These are phyloP conservation scores for Diutina catenulata DNA, from an alignment of 1,139 yeast species.

Conservation along the genomic window DNA sequence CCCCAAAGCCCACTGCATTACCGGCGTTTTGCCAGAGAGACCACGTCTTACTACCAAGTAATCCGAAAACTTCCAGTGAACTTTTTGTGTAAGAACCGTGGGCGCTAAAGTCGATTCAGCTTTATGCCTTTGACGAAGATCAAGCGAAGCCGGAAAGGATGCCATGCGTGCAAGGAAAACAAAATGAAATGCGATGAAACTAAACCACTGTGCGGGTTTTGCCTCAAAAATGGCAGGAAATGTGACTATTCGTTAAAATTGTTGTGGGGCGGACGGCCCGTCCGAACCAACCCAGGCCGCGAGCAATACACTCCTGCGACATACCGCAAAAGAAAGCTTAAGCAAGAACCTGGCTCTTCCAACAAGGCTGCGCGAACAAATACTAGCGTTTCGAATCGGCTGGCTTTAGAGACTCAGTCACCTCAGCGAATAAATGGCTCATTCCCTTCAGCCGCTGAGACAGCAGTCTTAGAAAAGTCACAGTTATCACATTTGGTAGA, in stretches of 20 bases:
- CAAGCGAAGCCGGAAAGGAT: conserved; percentile 33
- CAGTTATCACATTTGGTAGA: too few relatives aligned
- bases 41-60: too few relatives aligned
- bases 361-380: background rate
- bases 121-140: conserved; percentile 7
- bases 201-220: conserved; percentile 54
- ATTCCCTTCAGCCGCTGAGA: too few relatives aligned
- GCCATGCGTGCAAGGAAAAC: conserved; percentile 56
- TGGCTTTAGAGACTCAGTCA: too few relatives aligned
- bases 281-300: conserved; percentile 15
- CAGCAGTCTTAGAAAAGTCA: too few relatives aligned
- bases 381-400: too few relatives aligned
- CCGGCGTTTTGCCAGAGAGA: too few relatives aligned
- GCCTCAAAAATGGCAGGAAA: conserved; percentile 30
- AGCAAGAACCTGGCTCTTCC: background rate
- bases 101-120: too few relatives aligned
- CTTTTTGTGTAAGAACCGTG: too few relatives aligned
- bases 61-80: too few relatives aligned
- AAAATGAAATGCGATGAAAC: conserved; percentile 68
- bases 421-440: too few relatives aligned
- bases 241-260: conserved; percentile 61
- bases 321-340: conserved; percentile 13
- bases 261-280: conserved; percentile 75
- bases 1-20: too few relatives aligned
- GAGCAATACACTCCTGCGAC: conserved; percentile 6